Evolutionary conservation across 768 basidiomycete genomes (phyloP), one percentile per base, ranked within the genome.

Genomic region (Boletus vermiculosoides): DNA sequence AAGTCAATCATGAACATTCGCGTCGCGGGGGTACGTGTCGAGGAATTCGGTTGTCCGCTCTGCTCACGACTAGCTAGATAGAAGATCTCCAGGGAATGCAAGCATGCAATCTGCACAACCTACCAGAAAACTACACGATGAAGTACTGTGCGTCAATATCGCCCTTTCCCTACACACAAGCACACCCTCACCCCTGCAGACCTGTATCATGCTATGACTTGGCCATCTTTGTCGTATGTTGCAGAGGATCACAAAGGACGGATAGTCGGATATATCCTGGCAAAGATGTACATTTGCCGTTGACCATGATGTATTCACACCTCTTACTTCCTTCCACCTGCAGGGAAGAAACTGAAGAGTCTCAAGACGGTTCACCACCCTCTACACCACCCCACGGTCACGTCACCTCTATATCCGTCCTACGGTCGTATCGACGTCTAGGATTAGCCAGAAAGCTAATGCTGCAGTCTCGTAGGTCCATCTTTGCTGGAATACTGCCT

Each of bases 381-480:
- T 23, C 66, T 28, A 79, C 80, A 2, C 79, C 80, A 23, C 78
- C 83, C 0, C 90, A 94, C 61, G 95, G 95, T 0, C 95, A 98
- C 66, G 92, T 98, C 67, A 98, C 94, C 15, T 97, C 95, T 5
- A 98, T 98, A 67, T 96, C 94, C 0, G 95, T 98, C 3, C 76
- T 98, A 34, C 81, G 95, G 57, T 86, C 91, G 15, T 93, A 97
- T 67, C 80, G 95, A 44, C 82, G 95, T n/a, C 78, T 97, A 7
- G 95, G 96, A 9, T 72, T 98, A 3, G 95, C 95, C 16, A 95
- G 94, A 75, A 92, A 92, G 68, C 77, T 98, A 30, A 98, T 98
- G 95, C 65, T 92, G 20, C 86, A 92, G 37, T 92, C 92, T 48
- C 95, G 94, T 97, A 65, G 63, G 94, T 75, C 52, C 25, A 31